Conservation (phyloP, 2,329 filamentous ascomycete genomes). For the Aaosphaeria pasadenensis region DNA sequence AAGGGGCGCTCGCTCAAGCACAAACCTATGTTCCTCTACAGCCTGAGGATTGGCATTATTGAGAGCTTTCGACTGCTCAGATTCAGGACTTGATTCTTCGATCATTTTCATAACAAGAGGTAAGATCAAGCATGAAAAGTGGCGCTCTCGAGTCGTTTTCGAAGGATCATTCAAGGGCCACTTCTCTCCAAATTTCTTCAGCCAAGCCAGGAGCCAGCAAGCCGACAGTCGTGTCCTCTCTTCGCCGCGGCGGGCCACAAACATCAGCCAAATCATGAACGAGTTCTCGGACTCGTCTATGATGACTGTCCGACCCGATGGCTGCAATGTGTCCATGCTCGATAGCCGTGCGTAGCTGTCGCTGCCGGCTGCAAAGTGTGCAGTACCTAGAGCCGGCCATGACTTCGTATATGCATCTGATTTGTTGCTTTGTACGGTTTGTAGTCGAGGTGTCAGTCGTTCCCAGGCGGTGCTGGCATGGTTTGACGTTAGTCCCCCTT, state of each 20-base stretch:
- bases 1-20: constrained; percentile 60
- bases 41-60: constrained; percentile 46
- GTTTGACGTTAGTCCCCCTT: constrained; percentile 12
- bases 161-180: constrained; percentile 37
- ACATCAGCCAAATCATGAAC: constrained; percentile 48
- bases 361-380: constrained; percentile 16
- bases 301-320: constrained; percentile 26
- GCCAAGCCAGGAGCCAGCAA: constrained; percentile 37
- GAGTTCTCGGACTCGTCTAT: constrained; percentile 46
- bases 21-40: constrained; percentile 24
- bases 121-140: constrained; percentile 45
- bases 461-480: constrained; percentile 21
- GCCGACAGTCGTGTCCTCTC: constrained; percentile 41
- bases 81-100: constrained; percentile 30
- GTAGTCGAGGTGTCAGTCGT: constrained; percentile 37
- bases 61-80: constrained; percentile 21
- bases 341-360: constrained; percentile 30
- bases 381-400: constrained; percentile 43
- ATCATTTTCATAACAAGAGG: constrained; percentile 50
- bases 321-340: constrained; percentile 29
- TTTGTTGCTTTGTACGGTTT: constrained; percentile 35
- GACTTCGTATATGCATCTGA: constrained; percentile 39
- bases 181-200: constrained; percentile 35
- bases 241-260: constrained; percentile 41
- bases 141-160: constrained; percentile 37